A percentile compares a stretch with the other conserved stretches of the same genome.
phyloP scores from a whole-genome alignment of 164 flowering plant genomes.

The Berberis vulgaris region DNA sequence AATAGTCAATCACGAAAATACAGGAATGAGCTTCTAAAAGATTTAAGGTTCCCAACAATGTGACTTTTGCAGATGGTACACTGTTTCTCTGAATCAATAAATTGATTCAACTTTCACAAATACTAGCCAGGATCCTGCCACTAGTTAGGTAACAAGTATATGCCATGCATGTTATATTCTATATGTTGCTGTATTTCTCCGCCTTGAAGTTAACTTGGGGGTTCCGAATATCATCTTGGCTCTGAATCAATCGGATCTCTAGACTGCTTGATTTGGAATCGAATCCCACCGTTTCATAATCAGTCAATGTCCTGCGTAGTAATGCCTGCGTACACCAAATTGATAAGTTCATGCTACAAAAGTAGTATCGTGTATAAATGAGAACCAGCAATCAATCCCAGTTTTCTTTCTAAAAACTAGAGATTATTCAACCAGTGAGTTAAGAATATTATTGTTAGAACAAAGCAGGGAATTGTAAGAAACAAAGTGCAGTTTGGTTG shows the following conservation, averaged over 20 bases:
- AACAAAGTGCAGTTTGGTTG: no score
- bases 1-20: no score
- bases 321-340: constrained; percentile 52
- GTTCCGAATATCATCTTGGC: constrained; percentile 82
- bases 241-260: constrained; percentile 91
- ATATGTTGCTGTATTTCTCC: constrained; percentile 29
- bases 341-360: neutral
- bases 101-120: no score
- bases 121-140: no score
- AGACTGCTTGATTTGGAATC: constrained; percentile 78
- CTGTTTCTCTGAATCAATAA: no score
- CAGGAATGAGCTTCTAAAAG: no score
- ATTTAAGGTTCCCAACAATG: no score
- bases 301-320: constrained; percentile 57
- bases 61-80: no score
- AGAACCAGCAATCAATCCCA: neutral
- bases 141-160: no score
- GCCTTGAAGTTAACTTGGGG: constrained; percentile 65
- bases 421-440: neutral
- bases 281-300: constrained; percentile 57
- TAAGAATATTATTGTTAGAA: neutral
- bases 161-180: no score
- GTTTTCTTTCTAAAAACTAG: neutral
- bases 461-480: no score
- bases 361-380: neutral